Conservation (phyloP, 1,139 yeast genomes). For the Yamadazyma pseudoaaseri region DNA sequence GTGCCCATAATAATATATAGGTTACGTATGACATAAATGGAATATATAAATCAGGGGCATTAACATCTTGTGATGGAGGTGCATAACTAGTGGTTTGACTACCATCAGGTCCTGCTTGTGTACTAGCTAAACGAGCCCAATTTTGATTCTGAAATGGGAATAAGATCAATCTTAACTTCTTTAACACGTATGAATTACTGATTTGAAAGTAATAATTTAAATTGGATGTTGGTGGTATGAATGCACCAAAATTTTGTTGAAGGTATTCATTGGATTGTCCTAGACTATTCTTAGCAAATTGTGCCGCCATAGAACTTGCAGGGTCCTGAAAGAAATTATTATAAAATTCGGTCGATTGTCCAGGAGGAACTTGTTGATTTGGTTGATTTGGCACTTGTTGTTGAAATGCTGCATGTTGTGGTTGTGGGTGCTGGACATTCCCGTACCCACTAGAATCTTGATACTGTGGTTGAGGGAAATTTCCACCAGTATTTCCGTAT, state of each 20-base stretch:
- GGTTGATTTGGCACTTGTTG: slow-evolving; percentile 24
- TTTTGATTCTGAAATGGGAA: slow-evolving; percentile 86
- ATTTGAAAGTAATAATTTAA: slow-evolving; percentile 88
- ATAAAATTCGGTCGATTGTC: slow-evolving; percentile 18
- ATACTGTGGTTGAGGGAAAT: slow-evolving; percentile 8
- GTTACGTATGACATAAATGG: slow-evolving; percentile 94
- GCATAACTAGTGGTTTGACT: slow-evolving; percentile 38
- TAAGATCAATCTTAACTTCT: slow-evolving; percentile 68
- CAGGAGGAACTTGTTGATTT: slow-evolving; percentile 11
- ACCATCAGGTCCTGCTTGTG: slow-evolving; percentile 28
- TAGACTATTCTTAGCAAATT: slow-evolving; percentile 83
- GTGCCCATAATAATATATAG: slow-evolving; percentile 80
- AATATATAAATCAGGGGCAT: slow-evolving; percentile 95
- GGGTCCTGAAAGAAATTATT: slow-evolving; percentile 67
- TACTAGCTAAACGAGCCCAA: slow-evolving; percentile 63
- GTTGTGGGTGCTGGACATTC: slow-evolving; percentile 27
- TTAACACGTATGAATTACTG: slow-evolving; percentile 79
- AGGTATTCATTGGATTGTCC: slow-evolving; percentile 69
- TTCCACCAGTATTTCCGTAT: slow-evolving; percentile 26
- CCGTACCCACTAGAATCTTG: slow-evolving; percentile 8
- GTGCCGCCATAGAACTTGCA: slow-evolving; percentile 81
- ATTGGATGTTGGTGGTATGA: slow-evolving; percentile 50
- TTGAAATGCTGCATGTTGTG: slow-evolving; percentile 20
- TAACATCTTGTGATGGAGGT: slow-evolving; percentile 77
- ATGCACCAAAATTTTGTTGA: slow-evolving; percentile 64